Base-by-base conservation (phyloP, 192 early-diverging fungal species). In the Coemansia sp. region DNA sequence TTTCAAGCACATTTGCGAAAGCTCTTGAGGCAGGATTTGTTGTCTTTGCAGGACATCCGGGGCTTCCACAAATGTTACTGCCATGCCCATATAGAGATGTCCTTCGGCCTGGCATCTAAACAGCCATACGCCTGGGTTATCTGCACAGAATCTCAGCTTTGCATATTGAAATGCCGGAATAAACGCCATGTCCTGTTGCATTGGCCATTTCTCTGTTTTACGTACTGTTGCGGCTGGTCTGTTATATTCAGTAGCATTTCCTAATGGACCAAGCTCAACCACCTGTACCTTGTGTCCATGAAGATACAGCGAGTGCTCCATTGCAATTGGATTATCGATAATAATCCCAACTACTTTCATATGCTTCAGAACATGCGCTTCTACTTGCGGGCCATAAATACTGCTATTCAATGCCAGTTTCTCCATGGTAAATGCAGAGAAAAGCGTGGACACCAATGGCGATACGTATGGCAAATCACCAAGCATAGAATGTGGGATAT, bases 251-350 rank as follows among this genome's bases (percentile, higher is more conserved):
- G 6, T 41, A n/a, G 39, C 4, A 10, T 41, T 41, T 7, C 39
- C 35, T 10, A 80, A 68, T 13, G 68, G 55, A 47, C 84, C 80
- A 36, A 75, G 77, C 46, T 75, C 81, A 20, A 84, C 79, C 23
- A 93, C 72, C 64, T 91, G 87, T 81, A 94, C 91, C 2, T 57
- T 59, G 61, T 91, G 87, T 6, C 90, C 90, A 64, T 91, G 91
- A 13, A 94, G 61, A 67, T 94, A 89, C 75, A 91, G 79, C 50
- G 81, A 53, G 36, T 94, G 92, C 41, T 66, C 60, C 44, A 82
- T 82, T 20, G 50, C 42, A 52, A 88, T 87, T 28, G 79, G 44
- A 69, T 91, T 94, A 57, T 80, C 81, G 38, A 92, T 63, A 19
- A 80, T 58, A 40, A 91, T 61, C 65, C 91, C 83, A 28, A 88